Conservation (phyloP, 768 basidiomycete genomes). For the Exidia glandulosa region DNA sequence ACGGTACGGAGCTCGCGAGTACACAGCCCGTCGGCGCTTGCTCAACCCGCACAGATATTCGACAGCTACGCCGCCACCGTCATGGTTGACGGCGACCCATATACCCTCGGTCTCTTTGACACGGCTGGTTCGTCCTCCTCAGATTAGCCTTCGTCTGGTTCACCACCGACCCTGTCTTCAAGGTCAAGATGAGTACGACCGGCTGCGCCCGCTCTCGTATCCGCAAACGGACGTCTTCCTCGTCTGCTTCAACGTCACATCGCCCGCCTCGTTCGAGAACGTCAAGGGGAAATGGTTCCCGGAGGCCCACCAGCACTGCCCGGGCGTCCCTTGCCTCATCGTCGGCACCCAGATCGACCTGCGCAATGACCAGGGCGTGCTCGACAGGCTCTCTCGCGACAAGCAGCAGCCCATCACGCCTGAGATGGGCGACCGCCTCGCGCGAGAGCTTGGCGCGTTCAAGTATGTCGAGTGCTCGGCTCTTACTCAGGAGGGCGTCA, state of each 20-base stretch:
- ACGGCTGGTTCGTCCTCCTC: conserved; percentile 69
- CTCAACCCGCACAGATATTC: conserved; percentile 52
- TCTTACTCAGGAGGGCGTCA: conserved; percentile 96
- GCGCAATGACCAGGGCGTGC: conserved; percentile 83
- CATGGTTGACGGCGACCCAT: conserved; percentile 99
- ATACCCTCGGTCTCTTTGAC: conserved; percentile 96
- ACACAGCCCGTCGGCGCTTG: conserved; percentile 6
- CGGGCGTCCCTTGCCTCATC: conserved; percentile 97
- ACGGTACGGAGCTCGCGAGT: conserved; percentile 50
- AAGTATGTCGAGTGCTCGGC: conserved; percentile 99
- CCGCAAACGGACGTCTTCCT: conserved; percentile 99
- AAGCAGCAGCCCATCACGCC: conserved; percentile 86
- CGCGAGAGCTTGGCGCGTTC: conserved; percentile 94
- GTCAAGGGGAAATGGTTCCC: conserved; percentile 99
- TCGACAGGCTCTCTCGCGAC: conserved; percentile 91
- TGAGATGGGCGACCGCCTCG: conserved; percentile 88
- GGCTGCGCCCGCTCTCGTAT: conserved; percentile 96
- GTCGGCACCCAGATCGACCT: conserved; percentile 98
- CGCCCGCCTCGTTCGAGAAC: conserved; percentile 98
- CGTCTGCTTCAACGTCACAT: conserved; percentile 98
- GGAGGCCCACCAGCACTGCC: conserved; percentile 99
- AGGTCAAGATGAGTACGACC: conserved; percentile 99
- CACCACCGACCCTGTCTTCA: conserved; percentile 9
- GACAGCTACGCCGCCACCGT: conserved; percentile 99
- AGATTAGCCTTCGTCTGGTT: background rate